Evolutionary conservation across 305 asterid species (phyloP).

Genomic region (Plantago coronopus): DNA sequence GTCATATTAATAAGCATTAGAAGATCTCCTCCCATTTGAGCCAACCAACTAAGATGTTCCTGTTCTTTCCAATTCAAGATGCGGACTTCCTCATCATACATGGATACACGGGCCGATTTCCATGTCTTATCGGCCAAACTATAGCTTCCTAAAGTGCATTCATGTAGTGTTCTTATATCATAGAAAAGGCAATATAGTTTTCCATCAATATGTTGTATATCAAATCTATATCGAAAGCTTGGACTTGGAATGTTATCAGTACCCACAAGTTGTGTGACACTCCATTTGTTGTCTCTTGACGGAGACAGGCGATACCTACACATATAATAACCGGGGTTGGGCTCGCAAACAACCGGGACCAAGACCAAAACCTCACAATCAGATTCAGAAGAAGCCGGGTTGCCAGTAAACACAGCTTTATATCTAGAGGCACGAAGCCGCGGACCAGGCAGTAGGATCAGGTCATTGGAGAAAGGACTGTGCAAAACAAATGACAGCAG

Average conservation of each 20-base stretch:
- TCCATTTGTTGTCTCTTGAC: too few species aligned
- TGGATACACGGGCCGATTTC: background rate
- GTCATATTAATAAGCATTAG: background rate
- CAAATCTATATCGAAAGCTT: too few species aligned
- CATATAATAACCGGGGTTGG: too few species aligned
- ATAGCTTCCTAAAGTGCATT: background rate
- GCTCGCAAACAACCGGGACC: too few species aligned
- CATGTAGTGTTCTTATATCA: background rate
- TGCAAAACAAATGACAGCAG: background rate
- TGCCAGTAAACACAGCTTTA: background rate
- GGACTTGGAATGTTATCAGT: too few species aligned
- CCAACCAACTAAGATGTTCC: background rate
- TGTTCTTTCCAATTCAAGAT: too few species aligned
- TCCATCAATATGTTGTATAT: constrained; percentile 1
- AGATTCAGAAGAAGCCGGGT: background rate
- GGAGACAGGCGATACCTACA: too few species aligned
- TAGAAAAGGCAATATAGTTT: background rate
- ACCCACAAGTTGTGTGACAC: too few species aligned
- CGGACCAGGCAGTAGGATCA: background rate
- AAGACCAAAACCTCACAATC: background rate
- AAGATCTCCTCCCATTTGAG: background rate
- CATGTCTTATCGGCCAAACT: background rate
- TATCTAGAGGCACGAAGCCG: too few species aligned
- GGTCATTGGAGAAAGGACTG: background rate
- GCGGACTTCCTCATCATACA: too few species aligned